phyloP scores from a whole-genome alignment of 2,329 filamentous ascomycete genomes.

The Diaporthe amygdali region DNA sequence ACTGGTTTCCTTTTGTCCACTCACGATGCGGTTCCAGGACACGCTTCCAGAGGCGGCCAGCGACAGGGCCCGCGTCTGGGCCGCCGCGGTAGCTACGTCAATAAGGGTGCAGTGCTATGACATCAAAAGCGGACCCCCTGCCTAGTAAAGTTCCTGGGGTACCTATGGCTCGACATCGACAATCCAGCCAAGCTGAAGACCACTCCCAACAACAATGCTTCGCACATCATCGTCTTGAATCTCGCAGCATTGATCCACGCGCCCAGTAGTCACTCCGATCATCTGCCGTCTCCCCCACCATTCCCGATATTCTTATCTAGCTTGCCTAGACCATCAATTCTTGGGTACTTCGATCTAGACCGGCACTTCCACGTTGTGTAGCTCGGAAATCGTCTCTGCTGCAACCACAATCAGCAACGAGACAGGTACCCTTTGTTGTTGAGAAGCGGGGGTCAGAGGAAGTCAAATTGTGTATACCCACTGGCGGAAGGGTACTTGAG shows the following conservation, averaged over 20 bases:
- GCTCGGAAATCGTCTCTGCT: background rate
- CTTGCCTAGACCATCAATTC: background rate
- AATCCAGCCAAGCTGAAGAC: background rate
- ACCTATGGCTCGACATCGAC: background rate
- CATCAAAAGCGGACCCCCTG: conserved; percentile 9
- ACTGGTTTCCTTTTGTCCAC: background rate
- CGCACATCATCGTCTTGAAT: background rate
- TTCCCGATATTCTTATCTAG: background rate
- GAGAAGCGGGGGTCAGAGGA: background rate
- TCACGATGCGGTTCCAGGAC: background rate
- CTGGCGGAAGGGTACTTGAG: background rate
- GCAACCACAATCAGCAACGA: background rate
- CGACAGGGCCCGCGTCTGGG: background rate
- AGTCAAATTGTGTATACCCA: background rate
- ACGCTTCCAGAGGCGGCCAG: background rate
- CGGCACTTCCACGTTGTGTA: background rate
- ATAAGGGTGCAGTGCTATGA: background rate
- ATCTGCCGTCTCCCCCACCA: background rate
- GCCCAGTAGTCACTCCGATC: background rate
- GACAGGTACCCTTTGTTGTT: background rate
- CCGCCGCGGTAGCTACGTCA: background rate
- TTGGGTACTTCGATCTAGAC: background rate
- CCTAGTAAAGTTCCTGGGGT: background rate
- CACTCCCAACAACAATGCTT: background rate
- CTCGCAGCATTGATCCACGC: background rate